Evolutionary conservation across 2,329 filamentous ascomycete species (phyloP).

Genomic region (Fusarium sarcochroum): DNA sequence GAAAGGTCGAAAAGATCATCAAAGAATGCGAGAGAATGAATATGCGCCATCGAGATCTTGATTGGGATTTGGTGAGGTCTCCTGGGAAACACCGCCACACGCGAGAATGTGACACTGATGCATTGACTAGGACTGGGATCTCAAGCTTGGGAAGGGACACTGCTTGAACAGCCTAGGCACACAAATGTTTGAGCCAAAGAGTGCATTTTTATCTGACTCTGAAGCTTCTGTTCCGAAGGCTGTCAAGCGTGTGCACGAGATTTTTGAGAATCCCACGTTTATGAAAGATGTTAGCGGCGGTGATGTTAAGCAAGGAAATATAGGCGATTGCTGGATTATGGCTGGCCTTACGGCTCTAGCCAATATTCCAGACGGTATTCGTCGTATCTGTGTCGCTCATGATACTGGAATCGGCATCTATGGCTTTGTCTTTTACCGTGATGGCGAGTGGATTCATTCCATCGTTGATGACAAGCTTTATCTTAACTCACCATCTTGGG

Average conservation of each 20-base stretch:
- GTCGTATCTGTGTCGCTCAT: conserved; percentile 81
- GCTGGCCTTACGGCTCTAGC: conserved; percentile 82
- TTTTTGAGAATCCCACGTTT: conserved; percentile 82
- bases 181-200: conserved; percentile 65
- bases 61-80: conserved; percentile 67
- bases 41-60: conserved; percentile 81
- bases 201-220: conserved; percentile 61
- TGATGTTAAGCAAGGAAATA: conserved; percentile 82
- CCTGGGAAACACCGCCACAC: not conserved
- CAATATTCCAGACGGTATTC: conserved; percentile 78
- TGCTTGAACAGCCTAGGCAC: conserved; percentile 68
- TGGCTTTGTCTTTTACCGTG: conserved; percentile 89
- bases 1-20: conserved; percentile 73
- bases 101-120: conserved; percentile 28
- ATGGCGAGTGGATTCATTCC: conserved; percentile 92
- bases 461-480: conserved; percentile 94
- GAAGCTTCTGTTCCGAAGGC: conserved; percentile 74
- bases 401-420: conserved; percentile 84
- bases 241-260: conserved; percentile 81
- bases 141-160: conserved; percentile 74
- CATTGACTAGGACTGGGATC: conserved; percentile 71
- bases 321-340: conserved; percentile 89
- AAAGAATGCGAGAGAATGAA: conserved; percentile 80
- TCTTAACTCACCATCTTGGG: conserved; percentile 84
- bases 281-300: conserved; percentile 74